These are phyloP conservation scores for Mixia osmundae DNA, from an alignment of 1,284 basidiomycete species.

Conservation along the genomic window DNA sequence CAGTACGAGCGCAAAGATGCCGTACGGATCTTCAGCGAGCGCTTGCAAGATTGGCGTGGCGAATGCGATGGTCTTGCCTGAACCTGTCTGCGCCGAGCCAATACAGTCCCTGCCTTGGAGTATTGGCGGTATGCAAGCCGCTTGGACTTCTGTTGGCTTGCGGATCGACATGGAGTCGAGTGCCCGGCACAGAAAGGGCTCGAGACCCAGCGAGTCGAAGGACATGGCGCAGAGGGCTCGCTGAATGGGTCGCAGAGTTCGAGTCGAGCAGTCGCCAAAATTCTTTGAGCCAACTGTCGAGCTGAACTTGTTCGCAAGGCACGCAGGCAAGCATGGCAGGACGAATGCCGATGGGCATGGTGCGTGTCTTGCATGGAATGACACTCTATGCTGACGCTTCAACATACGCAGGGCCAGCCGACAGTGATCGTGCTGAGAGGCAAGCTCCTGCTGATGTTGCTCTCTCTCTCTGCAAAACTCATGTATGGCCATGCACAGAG, in stretches of 20 bases:
- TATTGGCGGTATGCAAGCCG: conserved; percentile 67
- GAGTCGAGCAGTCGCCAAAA: too few relatives aligned
- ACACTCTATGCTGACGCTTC: too few relatives aligned
- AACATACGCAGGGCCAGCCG: conserved; percentile 51
- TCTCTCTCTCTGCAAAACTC: background rate
- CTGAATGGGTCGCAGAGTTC: too few relatives aligned
- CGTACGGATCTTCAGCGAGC: conserved; percentile 68
- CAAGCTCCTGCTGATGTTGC: background rate
- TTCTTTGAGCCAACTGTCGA: too few relatives aligned
- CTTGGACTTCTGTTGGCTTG: conserved; percentile 69
- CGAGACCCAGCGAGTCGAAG: conserved; percentile 52
- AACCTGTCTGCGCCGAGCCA: conserved; percentile 93
- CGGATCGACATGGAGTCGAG: conserved; percentile 64
- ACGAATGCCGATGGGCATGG: too few relatives aligned
- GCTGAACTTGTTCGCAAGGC: too few relatives aligned
- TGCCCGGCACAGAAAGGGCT: conserved; percentile 40
- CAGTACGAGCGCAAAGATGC: conserved; percentile 74
- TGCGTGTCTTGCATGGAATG: too few relatives aligned
- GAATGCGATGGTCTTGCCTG: conserved; percentile 94
- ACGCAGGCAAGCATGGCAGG: too few relatives aligned
- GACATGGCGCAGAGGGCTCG: too few relatives aligned
- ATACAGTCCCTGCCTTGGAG: conserved; percentile 76
- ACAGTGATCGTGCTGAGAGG: conserved; percentile 67
- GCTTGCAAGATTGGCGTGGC: conserved; percentile 83
- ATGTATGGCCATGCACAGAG: conserved; percentile 26